These are phyloP conservation scores for Tricholoma furcatifolium DNA, from an alignment of 768 basidiomycete genomes.

Conservation along the genomic window DNA sequence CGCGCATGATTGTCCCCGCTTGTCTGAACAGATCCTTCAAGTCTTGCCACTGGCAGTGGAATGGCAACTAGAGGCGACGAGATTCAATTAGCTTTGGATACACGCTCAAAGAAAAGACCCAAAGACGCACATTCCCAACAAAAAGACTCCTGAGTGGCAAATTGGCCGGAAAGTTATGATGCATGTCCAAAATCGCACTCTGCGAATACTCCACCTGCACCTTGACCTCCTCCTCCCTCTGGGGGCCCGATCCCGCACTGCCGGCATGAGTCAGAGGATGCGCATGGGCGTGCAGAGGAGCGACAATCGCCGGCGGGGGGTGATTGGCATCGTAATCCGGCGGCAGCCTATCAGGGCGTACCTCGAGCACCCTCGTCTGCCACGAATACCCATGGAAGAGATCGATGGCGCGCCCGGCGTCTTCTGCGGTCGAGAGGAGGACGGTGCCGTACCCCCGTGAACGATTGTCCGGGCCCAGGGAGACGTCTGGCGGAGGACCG, in stretches of 20 bases:
- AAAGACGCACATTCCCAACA: constrained; percentile 78
- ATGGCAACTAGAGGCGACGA: constrained; percentile 61
- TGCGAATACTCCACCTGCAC: constrained; percentile 15
- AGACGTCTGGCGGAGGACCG: neutral
- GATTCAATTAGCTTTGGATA: neutral
- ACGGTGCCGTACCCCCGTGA: neutral
- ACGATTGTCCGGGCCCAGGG: no score
- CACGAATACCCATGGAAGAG: neutral
- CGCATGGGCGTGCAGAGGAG: neutral
- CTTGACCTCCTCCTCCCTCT: no score
- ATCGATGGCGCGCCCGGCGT: neutral
- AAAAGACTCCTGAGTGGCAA: constrained; percentile 61
- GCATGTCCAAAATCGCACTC: no score
- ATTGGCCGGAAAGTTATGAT: no score
- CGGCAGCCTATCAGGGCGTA: constrained; percentile 81
- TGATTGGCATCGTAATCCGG: constrained; percentile 51
- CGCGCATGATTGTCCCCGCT: constrained; percentile 82
- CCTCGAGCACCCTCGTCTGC: constrained; percentile 55
- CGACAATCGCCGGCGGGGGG: constrained; percentile 11
- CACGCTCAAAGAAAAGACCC: neutral
- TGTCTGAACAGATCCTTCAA: constrained; percentile 93
- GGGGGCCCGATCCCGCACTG: no score
- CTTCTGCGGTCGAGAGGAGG: neutral
- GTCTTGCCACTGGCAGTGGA: constrained; percentile 97
- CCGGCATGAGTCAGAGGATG: no score